Evolutionary conservation across 441 rosid species (phyloP), one percentile per base, ranked within the genome.

Genomic region (Melastoma candidum): DNA sequence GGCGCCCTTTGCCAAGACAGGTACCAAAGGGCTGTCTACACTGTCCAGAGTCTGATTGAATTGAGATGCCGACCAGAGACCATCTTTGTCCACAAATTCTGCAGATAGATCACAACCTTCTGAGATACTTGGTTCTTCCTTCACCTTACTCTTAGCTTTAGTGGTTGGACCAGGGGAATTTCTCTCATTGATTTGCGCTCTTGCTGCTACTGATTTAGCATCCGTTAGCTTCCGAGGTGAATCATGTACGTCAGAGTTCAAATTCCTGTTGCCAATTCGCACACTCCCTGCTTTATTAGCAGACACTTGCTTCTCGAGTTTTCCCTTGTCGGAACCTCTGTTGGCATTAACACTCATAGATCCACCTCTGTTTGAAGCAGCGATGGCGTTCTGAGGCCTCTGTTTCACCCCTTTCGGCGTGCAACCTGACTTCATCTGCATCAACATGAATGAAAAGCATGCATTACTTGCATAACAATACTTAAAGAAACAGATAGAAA

Each of bases 341-440:
- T 56, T 68, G 43, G 64, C 60, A 58, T 66, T 75, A 48, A 46
- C 53, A 47, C 53, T 58, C 73, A 66, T 70, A 48, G 63, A 47
- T 58, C 73, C 70, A 64, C 46, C n/a, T 70, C 68, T 79, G 44
- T 73, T 63, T 55, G 65, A 63, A 44, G 71, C 74, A 65, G 66
- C 61, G 26, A 73, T 49, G 10, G 39, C 64, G 65, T 72, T 56
- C 41, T 68, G 67, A 29, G 52, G 66, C 44, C 76, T 66, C 65
- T 71, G 77, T 45, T 24, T 56, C 51, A 68, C 72, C 47, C 81
- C 77, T 14, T 56, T 73, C 24, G 85, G 82, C 55, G 89, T 74
- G 32, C 77, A 69, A 32, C 56, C 44, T 49, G 87, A 76, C 53
- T 69, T 74, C 46, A 53, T 81, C 97, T 93, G 80, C 72, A 78